Evolutionary conservation across 306 rosid genomes (phyloP).

Genomic region (Ammopiptanthus mongolicus): DNA sequence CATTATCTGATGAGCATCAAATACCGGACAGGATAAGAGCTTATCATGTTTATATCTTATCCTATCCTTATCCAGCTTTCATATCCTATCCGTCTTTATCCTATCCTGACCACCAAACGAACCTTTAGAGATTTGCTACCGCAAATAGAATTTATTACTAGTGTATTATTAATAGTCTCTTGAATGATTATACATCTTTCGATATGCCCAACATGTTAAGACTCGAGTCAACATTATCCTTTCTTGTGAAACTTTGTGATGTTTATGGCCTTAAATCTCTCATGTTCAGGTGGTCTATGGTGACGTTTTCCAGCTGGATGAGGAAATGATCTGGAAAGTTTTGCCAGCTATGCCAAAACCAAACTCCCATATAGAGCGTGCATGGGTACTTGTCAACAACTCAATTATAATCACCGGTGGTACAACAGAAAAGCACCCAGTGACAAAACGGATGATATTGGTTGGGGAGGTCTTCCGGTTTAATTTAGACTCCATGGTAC

Average conservation of each 20-base stretch:
- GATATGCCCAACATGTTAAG: not conserved
- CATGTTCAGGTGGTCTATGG: slow-evolving; percentile 67
- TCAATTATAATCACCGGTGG: slow-evolving; percentile 81
- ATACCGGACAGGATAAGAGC: too few relatives aligned
- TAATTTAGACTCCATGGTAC: slow-evolving; percentile 58
- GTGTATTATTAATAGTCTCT: not conserved
- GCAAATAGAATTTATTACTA: not conserved
- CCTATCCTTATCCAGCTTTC: too few relatives aligned
- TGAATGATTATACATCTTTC: not conserved
- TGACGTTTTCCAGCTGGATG: slow-evolving; percentile 79
- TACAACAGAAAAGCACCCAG: slow-evolving; percentile 85
- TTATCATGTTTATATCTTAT: too few relatives aligned
- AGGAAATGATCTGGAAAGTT: slow-evolving; percentile 75
- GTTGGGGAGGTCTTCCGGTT: slow-evolving; percentile 85
- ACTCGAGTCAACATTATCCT: not conserved
- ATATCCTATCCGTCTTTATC: too few relatives aligned
- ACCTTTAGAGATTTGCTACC: not conserved
- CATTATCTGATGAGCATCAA: too few relatives aligned
- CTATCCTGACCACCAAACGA: too few relatives aligned
- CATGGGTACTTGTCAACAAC: slow-evolving; percentile 73
- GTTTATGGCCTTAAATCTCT: not conserved
- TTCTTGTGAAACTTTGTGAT: not conserved
- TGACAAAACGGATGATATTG: slow-evolving; percentile 74
- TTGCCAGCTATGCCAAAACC: slow-evolving; percentile 79
- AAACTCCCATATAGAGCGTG: slow-evolving; percentile 76